Conservation (phyloP, 371 early-diverging fungal species). For the Edhazardia aedis region DNA sequence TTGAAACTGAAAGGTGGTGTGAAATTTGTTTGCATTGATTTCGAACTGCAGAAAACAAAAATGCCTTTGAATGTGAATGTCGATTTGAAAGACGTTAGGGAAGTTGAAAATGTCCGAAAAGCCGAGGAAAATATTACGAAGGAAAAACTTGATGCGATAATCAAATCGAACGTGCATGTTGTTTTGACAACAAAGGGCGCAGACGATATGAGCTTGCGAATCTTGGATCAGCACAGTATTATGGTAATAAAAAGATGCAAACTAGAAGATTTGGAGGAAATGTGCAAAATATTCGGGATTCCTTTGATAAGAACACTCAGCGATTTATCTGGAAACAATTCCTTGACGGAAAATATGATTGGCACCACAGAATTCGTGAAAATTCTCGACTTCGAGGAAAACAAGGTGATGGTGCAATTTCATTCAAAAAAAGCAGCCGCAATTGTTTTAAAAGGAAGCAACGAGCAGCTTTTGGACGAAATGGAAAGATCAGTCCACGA, state of each 20-base stretch:
- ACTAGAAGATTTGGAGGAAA: constrained; percentile 82
- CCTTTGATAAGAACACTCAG: constrained; percentile 78
- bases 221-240: constrained; percentile 74
- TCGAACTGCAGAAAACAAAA: constrained; percentile 91
- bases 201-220: constrained; percentile 86
- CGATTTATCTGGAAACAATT: constrained; percentile 84
- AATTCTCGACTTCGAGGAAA: too few species aligned
- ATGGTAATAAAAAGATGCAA: constrained; percentile 79
- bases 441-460: constrained; percentile 76
- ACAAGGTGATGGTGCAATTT: too few species aligned
- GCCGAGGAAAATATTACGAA: constrained; percentile 45
- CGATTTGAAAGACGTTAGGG: constrained; percentile 80
- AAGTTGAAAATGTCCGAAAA: constrained; percentile 84
- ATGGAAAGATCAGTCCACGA: constrained; percentile 96
- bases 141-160: not conserved
- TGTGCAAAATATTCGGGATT: constrained; percentile 86
- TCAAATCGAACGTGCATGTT: constrained; percentile 72
- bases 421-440: too few species aligned
- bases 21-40: constrained; percentile 91
- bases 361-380: too few species aligned
- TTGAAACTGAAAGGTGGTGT: constrained; percentile 57
- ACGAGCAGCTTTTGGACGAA: constrained; percentile 82
- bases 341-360: too few species aligned
- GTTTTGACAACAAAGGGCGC: constrained; percentile 94
- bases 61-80: constrained; percentile 91